Percentiles rank a stretch among this genome's conserved stretches.
These are phyloP conservation scores for Streptanthus diversifolius DNA, from an alignment of 345 rosid species.

Conservation along the genomic window DNA sequence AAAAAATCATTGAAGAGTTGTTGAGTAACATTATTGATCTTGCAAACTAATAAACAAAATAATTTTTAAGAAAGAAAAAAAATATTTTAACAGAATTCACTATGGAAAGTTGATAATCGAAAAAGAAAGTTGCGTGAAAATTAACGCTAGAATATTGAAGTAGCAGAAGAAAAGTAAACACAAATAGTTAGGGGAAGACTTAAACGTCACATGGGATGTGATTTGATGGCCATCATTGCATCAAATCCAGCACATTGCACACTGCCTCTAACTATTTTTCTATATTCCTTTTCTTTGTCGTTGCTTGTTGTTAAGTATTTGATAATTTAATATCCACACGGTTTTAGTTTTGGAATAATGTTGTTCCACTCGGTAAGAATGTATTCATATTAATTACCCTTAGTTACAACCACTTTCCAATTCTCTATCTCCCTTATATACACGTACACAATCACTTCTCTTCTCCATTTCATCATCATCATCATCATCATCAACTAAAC, in stretches of 20 bases:
- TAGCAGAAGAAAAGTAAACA: constrained; percentile 32
- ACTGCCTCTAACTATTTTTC: constrained; percentile 27
- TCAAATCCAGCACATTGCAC: constrained; percentile 35
- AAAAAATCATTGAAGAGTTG: not conserved
- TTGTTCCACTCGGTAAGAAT: constrained; percentile 10
- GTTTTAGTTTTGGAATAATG: constrained; percentile 17
- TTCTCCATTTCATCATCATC: constrained; percentile 20
- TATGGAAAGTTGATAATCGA: not conserved
- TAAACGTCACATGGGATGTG: constrained; percentile 33
- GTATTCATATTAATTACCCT: not conserved
- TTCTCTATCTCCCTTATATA: constrained; percentile 5
- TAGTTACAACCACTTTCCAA: constrained; percentile 4
- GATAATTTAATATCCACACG: constrained; percentile 20
- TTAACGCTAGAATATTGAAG: constrained; percentile 13
- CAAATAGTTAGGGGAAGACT: constrained; percentile 22
- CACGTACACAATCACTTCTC: constrained; percentile 2
- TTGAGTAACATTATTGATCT: not conserved
- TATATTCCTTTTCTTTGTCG: constrained; percentile 11
- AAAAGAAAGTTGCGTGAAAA: not conserved
- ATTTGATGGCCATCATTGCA: constrained; percentile 29
- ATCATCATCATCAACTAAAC: not conserved
- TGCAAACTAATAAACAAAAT: not conserved
- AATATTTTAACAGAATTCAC: not conserved
- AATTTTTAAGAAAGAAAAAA: not conserved
- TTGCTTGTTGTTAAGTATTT: constrained; percentile 1